phyloP scores from a whole-genome alignment of 2,329 filamentous ascomycete species.

The Curvularia verruculosa region DNA sequence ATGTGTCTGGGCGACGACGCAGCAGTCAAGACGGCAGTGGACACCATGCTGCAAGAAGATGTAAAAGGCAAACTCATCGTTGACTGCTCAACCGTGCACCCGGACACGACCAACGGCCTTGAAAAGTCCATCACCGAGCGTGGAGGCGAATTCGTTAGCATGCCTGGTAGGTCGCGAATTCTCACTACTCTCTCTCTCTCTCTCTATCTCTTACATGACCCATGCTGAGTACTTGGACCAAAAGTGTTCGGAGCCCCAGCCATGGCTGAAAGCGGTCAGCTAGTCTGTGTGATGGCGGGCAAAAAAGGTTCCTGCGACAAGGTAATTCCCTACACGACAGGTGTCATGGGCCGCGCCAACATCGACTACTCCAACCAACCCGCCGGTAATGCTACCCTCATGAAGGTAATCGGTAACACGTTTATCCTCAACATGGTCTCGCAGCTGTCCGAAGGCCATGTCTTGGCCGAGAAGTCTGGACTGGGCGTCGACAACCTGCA shows the following conservation, averaged over 20 bases:
- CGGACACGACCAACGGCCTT: conserved; percentile 74
- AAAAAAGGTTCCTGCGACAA: conserved; percentile 64
- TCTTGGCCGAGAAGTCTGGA: conserved; percentile 79
- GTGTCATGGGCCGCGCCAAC: conserved; percentile 71
- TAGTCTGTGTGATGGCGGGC: conserved; percentile 77
- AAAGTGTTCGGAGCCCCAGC: conserved; percentile 72
- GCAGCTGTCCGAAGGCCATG: conserved; percentile 77
- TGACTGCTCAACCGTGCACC: conserved; percentile 87
- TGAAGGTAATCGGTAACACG: conserved; percentile 87
- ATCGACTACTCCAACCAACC: conserved; percentile 75
- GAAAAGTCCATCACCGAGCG: conserved; percentile 63
- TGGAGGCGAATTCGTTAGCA: conserved; percentile 77
- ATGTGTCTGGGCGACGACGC: conserved; percentile 79
- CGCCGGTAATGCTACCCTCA: conserved; percentile 69
- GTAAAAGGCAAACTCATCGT: conserved; percentile 78
- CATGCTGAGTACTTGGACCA: conserved; percentile 23
- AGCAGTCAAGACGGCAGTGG: conserved; percentile 69
- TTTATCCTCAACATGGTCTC: conserved; percentile 85
- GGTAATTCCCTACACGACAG: conserved; percentile 72
- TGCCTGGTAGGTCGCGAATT: conserved; percentile 55
- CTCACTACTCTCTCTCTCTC: conserved; percentile 21
- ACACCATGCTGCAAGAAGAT: conserved; percentile 61
- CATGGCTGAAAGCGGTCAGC: conserved; percentile 71
- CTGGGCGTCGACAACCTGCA: conserved; percentile 74
- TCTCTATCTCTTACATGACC: conserved; percentile 2